Evolutionary conservation across 2,329 filamentous ascomycete species (phyloP).

Genomic region (Fusarium austroafricanum): DNA sequence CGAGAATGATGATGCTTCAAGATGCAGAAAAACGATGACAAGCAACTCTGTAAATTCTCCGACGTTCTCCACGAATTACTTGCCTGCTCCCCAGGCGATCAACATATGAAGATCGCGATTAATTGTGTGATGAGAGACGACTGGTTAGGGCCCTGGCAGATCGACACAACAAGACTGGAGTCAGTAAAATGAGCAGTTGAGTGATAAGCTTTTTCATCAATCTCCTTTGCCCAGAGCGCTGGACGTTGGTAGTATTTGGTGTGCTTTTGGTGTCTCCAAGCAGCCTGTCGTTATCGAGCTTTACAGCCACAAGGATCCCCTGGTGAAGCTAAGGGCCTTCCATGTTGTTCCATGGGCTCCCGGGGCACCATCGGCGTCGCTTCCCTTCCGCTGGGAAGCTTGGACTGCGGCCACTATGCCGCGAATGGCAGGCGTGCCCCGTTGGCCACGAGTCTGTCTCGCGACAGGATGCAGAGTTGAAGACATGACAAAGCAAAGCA

Average conservation of each 20-base stretch:
- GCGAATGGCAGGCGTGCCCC: slow-evolving; percentile 37
- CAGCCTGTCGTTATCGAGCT: slow-evolving; percentile 21
- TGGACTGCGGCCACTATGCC: slow-evolving; percentile 42
- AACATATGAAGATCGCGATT: slow-evolving; percentile 29
- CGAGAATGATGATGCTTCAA: background rate
- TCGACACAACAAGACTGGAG: slow-evolving; percentile 30
- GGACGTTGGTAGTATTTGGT: slow-evolving; percentile 36
- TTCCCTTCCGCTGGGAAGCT: slow-evolving; percentile 44
- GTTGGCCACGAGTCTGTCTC: slow-evolving; percentile 37
- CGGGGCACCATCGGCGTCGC: slow-evolving; percentile 34
- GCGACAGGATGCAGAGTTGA: slow-evolving; percentile 15
- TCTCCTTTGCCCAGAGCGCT: slow-evolving; percentile 33
- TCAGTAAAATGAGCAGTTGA: slow-evolving; percentile 40
- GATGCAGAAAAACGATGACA: background rate
- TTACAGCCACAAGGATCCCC: slow-evolving; percentile 31
- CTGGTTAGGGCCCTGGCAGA: slow-evolving; percentile 25
- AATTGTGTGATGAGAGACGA: slow-evolving; percentile 22
- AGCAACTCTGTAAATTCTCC: slow-evolving; percentile 15
- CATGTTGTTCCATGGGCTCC: slow-evolving; percentile 42
- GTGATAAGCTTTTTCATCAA: slow-evolving; percentile 37
- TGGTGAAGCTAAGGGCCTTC: slow-evolving; percentile 36
- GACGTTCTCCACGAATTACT: slow-evolving; percentile 18
- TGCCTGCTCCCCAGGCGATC: slow-evolving; percentile 11
- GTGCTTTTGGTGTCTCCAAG: slow-evolving; percentile 22
- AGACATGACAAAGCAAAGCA: slow-evolving; percentile 1